phyloP scores from a whole-genome alignment of 257 asterid species.

The Echites panduratus region DNA sequence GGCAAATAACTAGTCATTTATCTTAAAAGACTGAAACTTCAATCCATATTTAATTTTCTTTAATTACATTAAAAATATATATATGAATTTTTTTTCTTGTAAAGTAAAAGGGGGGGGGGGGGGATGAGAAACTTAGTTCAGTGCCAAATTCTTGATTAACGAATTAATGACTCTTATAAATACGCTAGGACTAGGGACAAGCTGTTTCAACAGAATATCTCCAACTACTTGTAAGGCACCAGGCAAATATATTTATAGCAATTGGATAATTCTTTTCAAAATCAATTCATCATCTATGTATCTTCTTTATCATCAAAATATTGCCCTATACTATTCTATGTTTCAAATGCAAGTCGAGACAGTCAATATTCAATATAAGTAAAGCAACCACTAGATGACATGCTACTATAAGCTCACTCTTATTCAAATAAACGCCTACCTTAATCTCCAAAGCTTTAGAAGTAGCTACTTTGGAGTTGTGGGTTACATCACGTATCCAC shows the following conservation, averaged over 20 bases:
- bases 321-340: neutral
- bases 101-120: neutral
- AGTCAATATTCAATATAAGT: neutral
- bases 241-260: neutral
- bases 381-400: neutral
- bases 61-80: no score
- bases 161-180: neutral
- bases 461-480: constrained; percentile 19
- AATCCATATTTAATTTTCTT: no score
- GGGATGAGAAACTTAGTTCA: neutral
- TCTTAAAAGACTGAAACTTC: neutral
- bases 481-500: constrained; percentile 23
- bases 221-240: neutral
- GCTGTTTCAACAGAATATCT: neutral
- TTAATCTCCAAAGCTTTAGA: constrained; percentile 25
- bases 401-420: neutral
- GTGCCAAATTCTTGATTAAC: neutral
- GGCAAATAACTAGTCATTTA: neutral
- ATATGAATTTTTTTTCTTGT: no score
- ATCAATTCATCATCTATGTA: neutral
- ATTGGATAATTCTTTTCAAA: neutral
- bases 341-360: neutral
- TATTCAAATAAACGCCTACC: constrained; percentile 13
- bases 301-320: neutral
- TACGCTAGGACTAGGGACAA: neutral